Evolutionary conservation across 306 rosid species (phyloP), one percentile per base, ranked within the genome.

Genomic region (Trichosanthes cucumerina): DNA sequence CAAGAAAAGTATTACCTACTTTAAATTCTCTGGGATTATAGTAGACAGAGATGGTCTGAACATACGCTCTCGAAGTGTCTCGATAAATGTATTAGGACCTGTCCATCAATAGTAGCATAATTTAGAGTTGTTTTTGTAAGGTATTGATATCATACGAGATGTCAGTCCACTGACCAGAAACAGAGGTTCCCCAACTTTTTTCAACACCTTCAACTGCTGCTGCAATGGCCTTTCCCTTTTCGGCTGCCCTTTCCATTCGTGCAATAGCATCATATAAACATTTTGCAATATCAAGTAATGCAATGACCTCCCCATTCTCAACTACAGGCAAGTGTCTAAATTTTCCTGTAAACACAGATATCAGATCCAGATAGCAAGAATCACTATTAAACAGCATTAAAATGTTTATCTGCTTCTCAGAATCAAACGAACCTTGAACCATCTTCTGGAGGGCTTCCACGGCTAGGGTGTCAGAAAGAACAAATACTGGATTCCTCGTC

Each of bases 371-470:
- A 52, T 47, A 79, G 43, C 80, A 76, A 87, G 9, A 34, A 69
- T 60, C 59, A 56, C 54, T 76, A 21, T 3, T 16, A 79, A 75
- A 46, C 36, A 59, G 21, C 21, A 74, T 47, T 21, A 75, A 43
- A 78, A 86, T 70, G 26, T 18, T 34, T 78, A 80, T 59, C 56
- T 47, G n/a, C 69, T 33, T 72, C 84, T 38, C 34, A 52, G 53
- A 43, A 5, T 9, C 31, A 28, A 38, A 83, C 90, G 59, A 83
- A 96, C 99, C 99, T 86, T 93, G 99, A 72, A 96, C 99, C 99
- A 96, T 96, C 91, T 96, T 96, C 80, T 96, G 99, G 74, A 96
- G 99, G 24, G 99, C 99, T 88, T 96, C 99, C 65, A 91, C 99
- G 4, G 99, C 98, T 82, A 91, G 96, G 80, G 98, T 91, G 80